Evolutionary conservation across 2,329 filamentous ascomycete genomes (phyloP).

Genomic region (Ophiocordyceps robertsii): DNA sequence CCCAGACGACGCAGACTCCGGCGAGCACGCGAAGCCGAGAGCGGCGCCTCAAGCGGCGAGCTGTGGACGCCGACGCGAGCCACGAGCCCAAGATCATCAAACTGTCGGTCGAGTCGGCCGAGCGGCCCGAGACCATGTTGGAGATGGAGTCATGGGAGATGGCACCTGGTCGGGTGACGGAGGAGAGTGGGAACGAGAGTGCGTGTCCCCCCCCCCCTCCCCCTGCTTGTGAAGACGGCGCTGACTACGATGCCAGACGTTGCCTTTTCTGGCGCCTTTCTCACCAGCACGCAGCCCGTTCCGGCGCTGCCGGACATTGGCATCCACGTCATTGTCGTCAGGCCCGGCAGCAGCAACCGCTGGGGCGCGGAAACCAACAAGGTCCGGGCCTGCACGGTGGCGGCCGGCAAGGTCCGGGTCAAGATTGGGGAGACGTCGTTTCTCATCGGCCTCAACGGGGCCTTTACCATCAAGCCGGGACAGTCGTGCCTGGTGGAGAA

Average conservation of each 20-base stretch:
- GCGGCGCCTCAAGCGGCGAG: background rate
- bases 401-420: constrained; percentile 26
- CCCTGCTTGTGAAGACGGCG: background rate
- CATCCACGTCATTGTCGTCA: constrained; percentile 27
- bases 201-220: background rate
- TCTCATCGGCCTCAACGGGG: constrained; percentile 27
- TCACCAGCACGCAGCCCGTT: constrained; percentile 22
- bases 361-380: constrained; percentile 16
- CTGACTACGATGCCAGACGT: constrained; percentile 17
- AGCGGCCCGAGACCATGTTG: constrained; percentile 6
- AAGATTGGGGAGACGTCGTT: constrained; percentile 23
- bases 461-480: constrained; percentile 28
- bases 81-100: background rate
- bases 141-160: constrained; percentile 31
- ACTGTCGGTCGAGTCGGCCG: background rate
- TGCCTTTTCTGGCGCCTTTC: constrained; percentile 29
- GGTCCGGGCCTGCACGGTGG: constrained; percentile 25
- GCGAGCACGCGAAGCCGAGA: background rate
- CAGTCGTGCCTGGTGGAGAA: constrained; percentile 26
- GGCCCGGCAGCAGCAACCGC: constrained; percentile 20
- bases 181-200: constrained; percentile 19
- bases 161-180: constrained; percentile 25
- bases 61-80: background rate
- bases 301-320: constrained; percentile 21
- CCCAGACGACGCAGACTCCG: background rate